phyloP scores from a whole-genome alignment of 257 asterid species.

The Nicotiana tomentosiformis region DNA sequence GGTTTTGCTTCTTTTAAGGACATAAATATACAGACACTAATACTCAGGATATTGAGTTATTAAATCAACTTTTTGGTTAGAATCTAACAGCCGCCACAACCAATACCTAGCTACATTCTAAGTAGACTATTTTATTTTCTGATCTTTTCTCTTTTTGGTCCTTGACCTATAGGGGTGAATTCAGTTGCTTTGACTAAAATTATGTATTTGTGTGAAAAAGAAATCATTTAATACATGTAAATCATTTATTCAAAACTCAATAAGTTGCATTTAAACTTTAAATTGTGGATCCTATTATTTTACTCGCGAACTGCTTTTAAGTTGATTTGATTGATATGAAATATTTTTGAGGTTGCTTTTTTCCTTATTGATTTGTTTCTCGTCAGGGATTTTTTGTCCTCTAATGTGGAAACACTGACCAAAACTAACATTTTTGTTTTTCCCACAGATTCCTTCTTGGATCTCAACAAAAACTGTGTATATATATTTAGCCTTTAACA shows the following conservation, averaged over 20 bases:
- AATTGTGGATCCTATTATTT: not conserved
- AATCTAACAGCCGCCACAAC: constrained; percentile 45
- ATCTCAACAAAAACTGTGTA: constrained; percentile 25
- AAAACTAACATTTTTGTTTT: not conserved
- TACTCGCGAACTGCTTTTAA: not conserved
- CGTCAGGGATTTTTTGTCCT: constrained; percentile 23
- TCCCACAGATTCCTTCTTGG: constrained; percentile 13
- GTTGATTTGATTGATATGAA: constrained; percentile 17
- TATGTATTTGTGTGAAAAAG: too few relatives aligned
- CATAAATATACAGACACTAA: not conserved
- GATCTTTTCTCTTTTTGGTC: not conserved
- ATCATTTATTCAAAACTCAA: too few relatives aligned
- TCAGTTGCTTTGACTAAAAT: too few relatives aligned
- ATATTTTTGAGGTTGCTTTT: not conserved
- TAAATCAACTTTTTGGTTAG: not conserved
- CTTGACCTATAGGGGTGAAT: not conserved
- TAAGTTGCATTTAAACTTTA: too few relatives aligned
- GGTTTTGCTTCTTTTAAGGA: constrained; percentile 46
- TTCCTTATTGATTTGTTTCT: not conserved
- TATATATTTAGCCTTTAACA: constrained; percentile 24
- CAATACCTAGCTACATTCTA: not conserved
- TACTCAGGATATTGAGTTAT: constrained; percentile 4
- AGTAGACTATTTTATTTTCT: not conserved
- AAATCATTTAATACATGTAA: too few relatives aligned
- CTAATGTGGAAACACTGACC: constrained; percentile 40